phyloP scores from a whole-genome alignment of 805 yeast species.

The Starmerella cellae region DNA sequence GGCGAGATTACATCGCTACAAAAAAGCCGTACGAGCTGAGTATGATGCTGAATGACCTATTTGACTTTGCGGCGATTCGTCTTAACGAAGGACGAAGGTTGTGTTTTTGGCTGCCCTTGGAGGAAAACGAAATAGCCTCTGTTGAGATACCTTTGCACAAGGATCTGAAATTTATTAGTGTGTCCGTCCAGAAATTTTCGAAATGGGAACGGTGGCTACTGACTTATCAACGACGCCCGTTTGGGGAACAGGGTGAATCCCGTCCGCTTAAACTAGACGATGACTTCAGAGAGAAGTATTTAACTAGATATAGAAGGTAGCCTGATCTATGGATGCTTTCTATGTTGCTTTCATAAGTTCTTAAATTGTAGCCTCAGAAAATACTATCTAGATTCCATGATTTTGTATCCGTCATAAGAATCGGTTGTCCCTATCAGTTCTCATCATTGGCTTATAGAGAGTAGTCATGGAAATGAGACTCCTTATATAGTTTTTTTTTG shows the following conservation, averaged over 20 bases:
- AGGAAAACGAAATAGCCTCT: conserved; percentile 54
- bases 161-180: conserved; percentile 53
- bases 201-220: conserved; percentile 85
- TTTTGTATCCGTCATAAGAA: conserved; percentile 17
- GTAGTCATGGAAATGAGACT: neutral
- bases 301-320: conserved; percentile 45
- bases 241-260: conserved; percentile 31
- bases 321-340: neutral
- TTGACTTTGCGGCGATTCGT: conserved; percentile 57
- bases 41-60: conserved; percentile 59
- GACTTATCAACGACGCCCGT: conserved; percentile 54
- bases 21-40: conserved; percentile 81
- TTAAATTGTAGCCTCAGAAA: conserved; percentile 18
- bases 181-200: conserved; percentile 75
- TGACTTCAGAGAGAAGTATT: conserved; percentile 65
- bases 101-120: conserved; percentile 96
- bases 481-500: neutral
- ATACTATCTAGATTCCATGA: conserved; percentile 27
- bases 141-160: conserved; percentile 59
- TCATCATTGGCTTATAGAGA: conserved; percentile 22
- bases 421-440: conserved; percentile 29
- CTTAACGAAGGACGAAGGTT: conserved; percentile 66
- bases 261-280: conserved; percentile 38
- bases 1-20: conserved; percentile 80
- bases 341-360: neutral